Base-by-base conservation (phyloP, 768 basidiomycete species). In the Pleurotus eryngii region DNA sequence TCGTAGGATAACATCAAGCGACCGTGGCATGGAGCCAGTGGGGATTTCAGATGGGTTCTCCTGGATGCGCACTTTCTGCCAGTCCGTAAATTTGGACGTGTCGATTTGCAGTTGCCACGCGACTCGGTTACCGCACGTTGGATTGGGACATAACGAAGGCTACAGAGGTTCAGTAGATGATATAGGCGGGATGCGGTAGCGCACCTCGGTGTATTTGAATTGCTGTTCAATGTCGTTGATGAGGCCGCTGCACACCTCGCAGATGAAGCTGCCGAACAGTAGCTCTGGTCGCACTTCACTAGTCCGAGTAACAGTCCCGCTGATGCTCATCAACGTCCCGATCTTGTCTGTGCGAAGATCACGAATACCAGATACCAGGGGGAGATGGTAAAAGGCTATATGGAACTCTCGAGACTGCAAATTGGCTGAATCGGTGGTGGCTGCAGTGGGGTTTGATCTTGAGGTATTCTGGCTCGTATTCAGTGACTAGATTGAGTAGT, bases 1-100 rank as follows among this genome's bases (percentile, higher is more conserved):
- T 26, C 97, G 89, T 5, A 98, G 83, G 61, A 98, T 92, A 43
- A 98, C 96, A 68, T 98, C 96, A 57, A 98, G 76, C 24, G 94
- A 96, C 30, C 96, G 87, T 26, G 97, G 97, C 97, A 98, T 99
- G 3, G 90, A 92, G 1, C 97, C 97, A 0, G 96, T 98, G 1
- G 97, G 97, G 57, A 99, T 98, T 73, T 98, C 97, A 24, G 95
- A 97, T 8, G 96, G 89, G 65, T 98, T 98, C 76, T 99, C 97
- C 67, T 99, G 97, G 46, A 99, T 98, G 45, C 97, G 87, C 48
- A 98, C 95, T 71, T 98, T 98, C 71, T 99, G 97, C 97, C 97
- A 98, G 69, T 99, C 97, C 0, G 93, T 92, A 69, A 99, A 99
- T 70, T 93, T 95, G 26, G 92, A 95, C 54, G 88, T 87, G 69